phyloP scores from a whole-genome alignment of 148 eudicot species.

The Nepenthes gracilis region DNA sequence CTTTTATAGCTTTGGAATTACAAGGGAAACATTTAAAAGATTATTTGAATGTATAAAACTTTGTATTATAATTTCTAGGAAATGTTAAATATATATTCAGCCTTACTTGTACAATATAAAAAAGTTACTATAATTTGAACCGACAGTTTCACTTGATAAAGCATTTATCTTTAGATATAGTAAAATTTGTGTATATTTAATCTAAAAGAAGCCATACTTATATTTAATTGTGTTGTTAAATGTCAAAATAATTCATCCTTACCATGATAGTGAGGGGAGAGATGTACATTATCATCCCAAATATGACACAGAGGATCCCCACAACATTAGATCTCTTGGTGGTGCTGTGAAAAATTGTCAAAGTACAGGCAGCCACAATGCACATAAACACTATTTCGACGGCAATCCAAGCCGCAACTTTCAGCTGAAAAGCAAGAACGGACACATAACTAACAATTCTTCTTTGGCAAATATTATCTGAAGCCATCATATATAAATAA shows the following conservation, averaged over 20 bases:
- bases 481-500: not conserved
- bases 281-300: conserved; percentile 16
- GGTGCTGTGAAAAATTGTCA: conserved; percentile 19
- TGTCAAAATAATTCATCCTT: not conserved
- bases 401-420: conserved; percentile 17
- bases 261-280: conserved; percentile 9
- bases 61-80: too few relatives aligned
- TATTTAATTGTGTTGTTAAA: not conserved
- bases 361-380: conserved; percentile 7
- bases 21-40: too few relatives aligned
- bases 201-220: not conserved
- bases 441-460: not conserved
- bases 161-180: too few relatives aligned
- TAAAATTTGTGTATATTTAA: too few relatives aligned
- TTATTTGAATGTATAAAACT: too few relatives aligned
- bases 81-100: too few relatives aligned
- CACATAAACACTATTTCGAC: conserved; percentile 13
- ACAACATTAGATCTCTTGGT: conserved; percentile 22
- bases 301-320: conserved; percentile 23
- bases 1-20: too few relatives aligned
- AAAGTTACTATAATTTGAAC: too few relatives aligned
- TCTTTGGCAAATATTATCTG: not conserved
- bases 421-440: conserved; percentile 11
- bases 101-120: too few relatives aligned
- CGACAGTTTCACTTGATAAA: too few relatives aligned